A percentile compares a stretch with the other conserved stretches of the same genome.
Evolutionary conservation across 192 early-diverging fungal species (phyloP).

Genomic region (Gigaspora rosea): DNA sequence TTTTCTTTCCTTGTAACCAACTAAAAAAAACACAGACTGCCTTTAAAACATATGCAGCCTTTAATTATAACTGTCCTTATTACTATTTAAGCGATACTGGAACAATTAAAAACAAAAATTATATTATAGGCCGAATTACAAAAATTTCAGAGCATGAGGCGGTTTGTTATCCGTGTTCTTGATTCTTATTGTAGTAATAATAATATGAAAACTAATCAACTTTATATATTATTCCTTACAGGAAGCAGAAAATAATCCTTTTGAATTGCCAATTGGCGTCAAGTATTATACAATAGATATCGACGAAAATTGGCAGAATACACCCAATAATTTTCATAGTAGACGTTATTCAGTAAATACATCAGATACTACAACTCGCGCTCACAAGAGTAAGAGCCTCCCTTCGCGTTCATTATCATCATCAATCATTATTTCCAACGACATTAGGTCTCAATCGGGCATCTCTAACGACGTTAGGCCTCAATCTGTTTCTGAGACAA

Average conservation of each 20-base stretch:
- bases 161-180: slow-evolving; percentile 13
- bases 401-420: no score
- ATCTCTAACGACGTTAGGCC: no score
- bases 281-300: slow-evolving; percentile 56
- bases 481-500: no score
- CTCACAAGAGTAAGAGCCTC: no score
- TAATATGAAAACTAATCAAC: background rate
- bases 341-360: no score
- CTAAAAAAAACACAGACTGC: no score
- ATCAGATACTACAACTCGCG: no score
- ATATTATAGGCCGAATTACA: slow-evolving; percentile 54
- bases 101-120: slow-evolving; percentile 42
- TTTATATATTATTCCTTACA: slow-evolving; percentile 2
- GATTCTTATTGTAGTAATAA: background rate
- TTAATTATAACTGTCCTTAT: slow-evolving; percentile 58
- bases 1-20: slow-evolving; percentile 54
- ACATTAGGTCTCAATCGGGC: no score
- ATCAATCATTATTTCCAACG: no score
- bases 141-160: slow-evolving; percentile 51
- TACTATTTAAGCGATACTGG: slow-evolving; percentile 54
- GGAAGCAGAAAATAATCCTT: slow-evolving; percentile 44
- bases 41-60: slow-evolving; percentile 63
- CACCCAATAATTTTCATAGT: no score
- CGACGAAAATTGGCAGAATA: slow-evolving; percentile 40
- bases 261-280: slow-evolving; percentile 51